phyloP scores from a whole-genome alignment of 495 filamentous ascomycete species.

The Haplographium delicatum region DNA sequence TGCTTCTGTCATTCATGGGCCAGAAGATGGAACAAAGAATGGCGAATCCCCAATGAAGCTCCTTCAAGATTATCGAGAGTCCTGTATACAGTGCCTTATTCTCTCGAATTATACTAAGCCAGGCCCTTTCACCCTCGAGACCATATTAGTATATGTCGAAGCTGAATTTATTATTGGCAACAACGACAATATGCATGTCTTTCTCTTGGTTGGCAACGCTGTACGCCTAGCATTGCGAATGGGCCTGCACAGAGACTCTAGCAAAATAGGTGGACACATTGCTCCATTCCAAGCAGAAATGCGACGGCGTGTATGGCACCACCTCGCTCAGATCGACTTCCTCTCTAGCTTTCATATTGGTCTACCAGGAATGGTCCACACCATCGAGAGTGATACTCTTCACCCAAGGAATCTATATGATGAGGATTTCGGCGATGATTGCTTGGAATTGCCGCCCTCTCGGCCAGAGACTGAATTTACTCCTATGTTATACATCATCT shows the following conservation, averaged over 20 bases:
- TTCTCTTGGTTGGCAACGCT: constrained; percentile 40
- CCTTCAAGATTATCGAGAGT: constrained; percentile 9
- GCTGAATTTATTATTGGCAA: constrained; percentile 40
- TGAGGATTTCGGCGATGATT: constrained; percentile 42
- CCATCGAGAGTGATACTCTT: constrained; percentile 42
- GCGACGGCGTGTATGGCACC: constrained; percentile 49
- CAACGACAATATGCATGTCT: constrained; percentile 40
- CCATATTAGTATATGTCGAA: constrained; percentile 42
- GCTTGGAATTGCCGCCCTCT: constrained; percentile 35
- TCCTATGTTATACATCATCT: constrained; percentile 40
- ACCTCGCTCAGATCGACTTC: constrained; percentile 45
- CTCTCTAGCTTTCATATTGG: constrained; percentile 48
- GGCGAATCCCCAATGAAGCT: constrained; percentile 17
- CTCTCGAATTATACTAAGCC: constrained; percentile 43
- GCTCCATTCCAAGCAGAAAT: constrained; percentile 51
- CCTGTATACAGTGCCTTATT: constrained; percentile 36
- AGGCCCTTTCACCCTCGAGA: constrained; percentile 39
- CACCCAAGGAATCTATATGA: constrained; percentile 44
- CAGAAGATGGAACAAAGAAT: constrained; percentile 24
- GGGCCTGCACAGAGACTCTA: constrained; percentile 52
- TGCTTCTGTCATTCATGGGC: constrained; percentile 28
- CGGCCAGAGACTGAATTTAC: constrained; percentile 42
- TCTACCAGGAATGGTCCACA: constrained; percentile 43
- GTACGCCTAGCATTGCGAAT: constrained; percentile 49
- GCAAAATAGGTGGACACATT: constrained; percentile 39